Percentiles rank a stretch among this genome's conserved stretches.
Conservation (phyloP, 768 basidiomycete species). For the Termitomyces titanicus region DNA sequence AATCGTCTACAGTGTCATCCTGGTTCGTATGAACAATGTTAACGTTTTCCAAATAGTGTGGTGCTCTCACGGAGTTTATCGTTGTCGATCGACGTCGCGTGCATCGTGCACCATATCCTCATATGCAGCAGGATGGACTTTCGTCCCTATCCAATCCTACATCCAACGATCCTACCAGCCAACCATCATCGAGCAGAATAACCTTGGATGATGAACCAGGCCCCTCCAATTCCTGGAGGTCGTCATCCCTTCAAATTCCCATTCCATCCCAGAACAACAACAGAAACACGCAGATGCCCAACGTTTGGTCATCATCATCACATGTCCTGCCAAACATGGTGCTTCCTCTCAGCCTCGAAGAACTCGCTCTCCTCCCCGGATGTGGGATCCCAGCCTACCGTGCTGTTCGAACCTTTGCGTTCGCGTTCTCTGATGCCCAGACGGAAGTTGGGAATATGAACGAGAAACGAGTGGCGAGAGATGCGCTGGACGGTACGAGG, state of each 20-base stretch:
- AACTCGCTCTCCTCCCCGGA: constrained; percentile 78
- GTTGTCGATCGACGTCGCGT: constrained; percentile 77
- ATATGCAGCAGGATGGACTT: constrained; percentile 26
- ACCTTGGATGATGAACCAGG: background rate
- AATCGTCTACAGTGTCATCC: background rate
- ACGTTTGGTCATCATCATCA: background rate
- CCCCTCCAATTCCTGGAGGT: constrained; percentile 6
- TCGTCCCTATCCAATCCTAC: constrained; percentile 1
- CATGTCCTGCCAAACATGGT: background rate
- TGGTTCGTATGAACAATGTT: background rate
- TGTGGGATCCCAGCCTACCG: constrained; percentile 81
- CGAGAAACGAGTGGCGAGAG: constrained; percentile 1
- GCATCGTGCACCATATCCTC: constrained; percentile 66
- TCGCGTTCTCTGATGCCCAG: constrained; percentile 30
- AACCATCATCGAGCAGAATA: constrained; percentile 15
- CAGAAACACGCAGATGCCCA: background rate
- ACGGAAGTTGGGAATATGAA: constrained; percentile 5
- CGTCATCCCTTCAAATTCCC: constrained; percentile 2
- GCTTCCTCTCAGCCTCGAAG: constrained; percentile 46
- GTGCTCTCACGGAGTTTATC: constrained; percentile 88
- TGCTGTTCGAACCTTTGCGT: constrained; percentile 67
- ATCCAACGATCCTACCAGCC: constrained; percentile 8
- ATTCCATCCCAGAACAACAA: constrained; percentile 5
- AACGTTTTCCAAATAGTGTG: constrained; percentile 54
- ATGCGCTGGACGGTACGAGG: constrained; percentile 16